Evolutionary conservation across 768 basidiomycete species (phyloP), one percentile per base, ranked within the genome.

Genomic region (Ephemerocybe angulata): DNA sequence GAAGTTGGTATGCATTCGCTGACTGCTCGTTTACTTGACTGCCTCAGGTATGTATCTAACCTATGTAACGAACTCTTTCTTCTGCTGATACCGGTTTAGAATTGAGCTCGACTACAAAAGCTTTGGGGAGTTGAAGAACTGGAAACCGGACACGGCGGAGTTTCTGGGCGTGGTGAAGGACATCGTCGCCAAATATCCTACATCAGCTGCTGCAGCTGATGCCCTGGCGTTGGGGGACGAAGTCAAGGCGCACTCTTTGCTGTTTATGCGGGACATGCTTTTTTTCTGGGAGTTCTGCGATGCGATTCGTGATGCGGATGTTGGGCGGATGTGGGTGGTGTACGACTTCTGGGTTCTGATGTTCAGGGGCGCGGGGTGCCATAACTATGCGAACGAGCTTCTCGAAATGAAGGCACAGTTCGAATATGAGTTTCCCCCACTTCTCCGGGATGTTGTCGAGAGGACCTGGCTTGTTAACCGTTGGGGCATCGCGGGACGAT

Each of bases 241-340:
- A 31, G 21, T 55, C 29, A 37, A 58, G 12, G 57, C 60, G 4
- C 60, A 61, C 27, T 61, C 54, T 0, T 55, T 58, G 25, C 40
- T 55, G 2, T 58, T 61, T 29, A 50, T 61, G 4, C 48, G 54
- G 15, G 57, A 61, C 24, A 33, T 40, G 17, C 54, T 61, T 1
- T 41, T 61, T 27, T 58, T 61, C 44, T 61, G 54, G 53, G 57
- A 61, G 48, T 61, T 61, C 25, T 55, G 54, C 30, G 46, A 58
- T 50, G 60, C 60, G 2, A 27, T 61, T 43, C 30, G 54, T 5
- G 37, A 61, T 47, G 60, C 60, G 8, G 60, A 61, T 58, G 57
- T 56, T 33, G 60, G 57, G 6, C 57, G 47, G n/a, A 56, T 60
- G 56, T 55, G 53, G 50, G 22, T 50, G 1, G 60, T 60, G 1